Base-by-base conservation (phyloP, 2,329 filamentous ascomycete species). In the Kalaharituber pfeilii region DNA sequence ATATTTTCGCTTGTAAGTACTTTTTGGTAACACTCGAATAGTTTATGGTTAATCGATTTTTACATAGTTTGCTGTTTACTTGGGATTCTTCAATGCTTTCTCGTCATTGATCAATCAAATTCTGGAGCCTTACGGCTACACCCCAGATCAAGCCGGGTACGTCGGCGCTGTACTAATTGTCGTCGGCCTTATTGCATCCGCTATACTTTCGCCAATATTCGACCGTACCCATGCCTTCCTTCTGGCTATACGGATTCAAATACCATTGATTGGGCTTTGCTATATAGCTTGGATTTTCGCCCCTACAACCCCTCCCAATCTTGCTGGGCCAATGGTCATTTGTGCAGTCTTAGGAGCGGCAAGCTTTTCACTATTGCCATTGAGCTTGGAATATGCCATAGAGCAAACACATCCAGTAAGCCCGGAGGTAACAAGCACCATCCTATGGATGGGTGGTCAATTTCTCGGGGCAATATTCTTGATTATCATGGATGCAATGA, bases 31-130 rank as follows among this genome's bases (percentile, higher is more conserved):
- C 50, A 30, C 33, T 18, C 18, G 50, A 20, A 53, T 53, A 33
- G 33, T n/a, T n/a, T n/a, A n/a, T n/a, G n/a, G n/a, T n/a, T n/a
- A 51, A 13, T 13, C 29, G 5, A 28, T 55, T 15, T 13, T 24
- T 27, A 25, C 88, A 56, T 82, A 88, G n/a, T 96, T 89, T 69
- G 71, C 77, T 60, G 69, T 88, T 63, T 94, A 87, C 68, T 85
- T 94, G 57, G 87, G 84, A 63, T 82, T 91, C 71, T 98, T 98
- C 79, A 96, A 96, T 74, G 83, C 83, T 61, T 73, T 88, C 61
- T 93, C 87, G 50, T 84, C 84, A 1, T 77, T 96, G 1, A 75
- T 96, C 8, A 94, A 89, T 71, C 89, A 95, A 59, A 85, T 96
- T 66, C 77, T 96, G 59, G 72, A 78, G 36, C 91, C 91, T 0